phyloP scores from a whole-genome alignment of 1,139 yeast genomes.

The Candida albicans region DNA sequence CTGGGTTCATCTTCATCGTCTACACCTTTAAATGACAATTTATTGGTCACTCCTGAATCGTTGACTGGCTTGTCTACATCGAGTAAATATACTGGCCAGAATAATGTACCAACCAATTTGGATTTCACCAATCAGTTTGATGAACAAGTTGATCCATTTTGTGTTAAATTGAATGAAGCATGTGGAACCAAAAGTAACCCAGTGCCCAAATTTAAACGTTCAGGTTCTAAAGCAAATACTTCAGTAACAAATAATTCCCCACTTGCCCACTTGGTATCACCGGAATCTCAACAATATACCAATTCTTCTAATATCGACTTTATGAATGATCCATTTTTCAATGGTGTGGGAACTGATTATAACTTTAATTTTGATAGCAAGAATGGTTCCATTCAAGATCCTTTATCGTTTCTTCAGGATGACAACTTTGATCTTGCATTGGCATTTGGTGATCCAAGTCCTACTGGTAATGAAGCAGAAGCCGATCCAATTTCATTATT shows the following conservation, averaged over 20 bases:
- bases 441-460: slow-evolving; percentile 36
- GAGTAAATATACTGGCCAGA: slow-evolving; percentile 15
- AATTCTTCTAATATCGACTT: slow-evolving; percentile 14
- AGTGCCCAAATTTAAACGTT: slow-evolving; percentile 50
- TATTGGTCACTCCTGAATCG: slow-evolving; percentile 38
- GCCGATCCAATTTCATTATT: slow-evolving; percentile 39
- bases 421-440: slow-evolving; percentile 51
- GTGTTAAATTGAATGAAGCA: slow-evolving; percentile 71
- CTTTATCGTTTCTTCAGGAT: slow-evolving; percentile 48
- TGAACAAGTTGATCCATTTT: slow-evolving; percentile 59
- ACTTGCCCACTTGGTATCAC: slow-evolving; percentile 19
- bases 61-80: slow-evolving; percentile 13
- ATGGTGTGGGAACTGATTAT: slow-evolving; percentile 13
- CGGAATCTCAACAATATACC: slow-evolving; percentile 12
- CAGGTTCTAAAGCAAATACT: slow-evolving; percentile 14
- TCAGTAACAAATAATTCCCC: slow-evolving; percentile 17
- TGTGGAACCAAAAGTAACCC: slow-evolving; percentile 82
- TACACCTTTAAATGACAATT: slow-evolving; percentile 43
- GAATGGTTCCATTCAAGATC: slow-evolving; percentile 23
- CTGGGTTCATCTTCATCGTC: slow-evolving; percentile 37
- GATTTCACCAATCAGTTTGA: slow-evolving; percentile 32
- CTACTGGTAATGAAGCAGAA: slow-evolving; percentile 11
- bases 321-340: slow-evolving; percentile 31
- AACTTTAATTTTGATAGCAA: slow-evolving; percentile 16
- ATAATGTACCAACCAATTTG: slow-evolving; percentile 16